These are phyloP conservation scores for Cucumis melo DNA, from an alignment of 306 rosid species.

Conservation along the genomic window DNA sequence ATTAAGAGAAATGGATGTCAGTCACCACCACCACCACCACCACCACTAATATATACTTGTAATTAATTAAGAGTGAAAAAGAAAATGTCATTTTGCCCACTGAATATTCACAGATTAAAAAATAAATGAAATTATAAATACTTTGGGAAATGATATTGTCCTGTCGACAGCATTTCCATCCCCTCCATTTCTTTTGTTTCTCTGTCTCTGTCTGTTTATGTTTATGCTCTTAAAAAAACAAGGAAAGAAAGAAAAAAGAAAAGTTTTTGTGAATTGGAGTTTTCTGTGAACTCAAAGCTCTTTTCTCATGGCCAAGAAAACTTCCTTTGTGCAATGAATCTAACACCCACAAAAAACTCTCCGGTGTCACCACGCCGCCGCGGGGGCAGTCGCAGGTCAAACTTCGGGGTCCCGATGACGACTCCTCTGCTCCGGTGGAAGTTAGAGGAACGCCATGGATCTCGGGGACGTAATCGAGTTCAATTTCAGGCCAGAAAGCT, in stretches of 20 bases:
- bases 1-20: neutral
- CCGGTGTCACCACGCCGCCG: neutral
- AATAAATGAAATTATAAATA: neutral
- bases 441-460: conserved; percentile 1
- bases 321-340: neutral
- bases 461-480: neutral
- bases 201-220: conserved; percentile 1
- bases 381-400: neutral
- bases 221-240: neutral
- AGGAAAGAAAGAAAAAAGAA: neutral
- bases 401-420: conserved; percentile 1
- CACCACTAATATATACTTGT: neutral
- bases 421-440: neutral
- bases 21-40: neutral
- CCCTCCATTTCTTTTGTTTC: conserved; percentile 4
- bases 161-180: conserved; percentile 4
- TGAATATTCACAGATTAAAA: neutral
- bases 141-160: neutral
- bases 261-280: neutral
- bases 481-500: conserved; percentile 42
- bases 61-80: neutral
- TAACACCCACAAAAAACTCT: neutral
- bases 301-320: neutral
- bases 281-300: neutral
- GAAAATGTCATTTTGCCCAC: neutral